Conservation (phyloP, 2,329 filamentous ascomycete genomes). For the Hyphodiscus sp. region DNA sequence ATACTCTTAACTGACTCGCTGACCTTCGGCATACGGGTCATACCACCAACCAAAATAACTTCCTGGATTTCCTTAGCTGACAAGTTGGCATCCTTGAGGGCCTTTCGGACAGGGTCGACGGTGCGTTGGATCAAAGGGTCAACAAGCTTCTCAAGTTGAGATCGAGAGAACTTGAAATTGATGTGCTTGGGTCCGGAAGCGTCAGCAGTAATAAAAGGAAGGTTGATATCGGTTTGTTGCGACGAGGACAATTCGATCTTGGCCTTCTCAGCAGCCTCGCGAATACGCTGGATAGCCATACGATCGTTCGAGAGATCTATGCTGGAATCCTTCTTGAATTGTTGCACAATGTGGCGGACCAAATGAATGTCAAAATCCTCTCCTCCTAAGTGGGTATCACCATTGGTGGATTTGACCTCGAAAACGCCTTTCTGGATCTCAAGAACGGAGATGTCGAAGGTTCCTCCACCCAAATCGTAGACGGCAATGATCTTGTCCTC, state of each 20-base stretch:
- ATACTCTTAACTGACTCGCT: conserved; percentile 92
- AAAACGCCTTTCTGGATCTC: conserved; percentile 98
- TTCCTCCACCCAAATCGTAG: conserved; percentile 97
- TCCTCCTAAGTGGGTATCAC: conserved; percentile 96
- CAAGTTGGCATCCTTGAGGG: conserved; percentile 89
- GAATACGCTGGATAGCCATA: conserved; percentile 98
- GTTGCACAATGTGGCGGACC: conserved; percentile 85
- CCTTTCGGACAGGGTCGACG: conserved; percentile 90
- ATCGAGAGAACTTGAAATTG: conserved; percentile 86
- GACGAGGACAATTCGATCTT: conserved; percentile 98
- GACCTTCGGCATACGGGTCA: conserved; percentile 99
- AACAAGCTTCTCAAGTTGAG: conserved; percentile 89
- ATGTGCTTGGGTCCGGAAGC: conserved; percentile 96
- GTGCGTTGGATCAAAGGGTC: conserved; percentile 83
- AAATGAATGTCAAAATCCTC: conserved; percentile 96
- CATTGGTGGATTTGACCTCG: conserved; percentile 98
- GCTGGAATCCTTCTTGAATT: conserved; percentile 94
- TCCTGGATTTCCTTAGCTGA: conserved; percentile 93
- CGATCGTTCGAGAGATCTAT: conserved; percentile 87
- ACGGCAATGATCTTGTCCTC: conserved; percentile 84
- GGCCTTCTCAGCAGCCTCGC: conserved; percentile 97
- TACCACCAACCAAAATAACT: conserved; percentile 95
- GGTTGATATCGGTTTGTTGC: conserved; percentile 93
- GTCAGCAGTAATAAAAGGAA: conserved; percentile 97
- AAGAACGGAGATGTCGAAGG: conserved; percentile 96